Evolutionary conservation across 352 stramenopile genomes (phyloP), one percentile per base, ranked within the genome.

Genomic region (Pythium aquatile): DNA sequence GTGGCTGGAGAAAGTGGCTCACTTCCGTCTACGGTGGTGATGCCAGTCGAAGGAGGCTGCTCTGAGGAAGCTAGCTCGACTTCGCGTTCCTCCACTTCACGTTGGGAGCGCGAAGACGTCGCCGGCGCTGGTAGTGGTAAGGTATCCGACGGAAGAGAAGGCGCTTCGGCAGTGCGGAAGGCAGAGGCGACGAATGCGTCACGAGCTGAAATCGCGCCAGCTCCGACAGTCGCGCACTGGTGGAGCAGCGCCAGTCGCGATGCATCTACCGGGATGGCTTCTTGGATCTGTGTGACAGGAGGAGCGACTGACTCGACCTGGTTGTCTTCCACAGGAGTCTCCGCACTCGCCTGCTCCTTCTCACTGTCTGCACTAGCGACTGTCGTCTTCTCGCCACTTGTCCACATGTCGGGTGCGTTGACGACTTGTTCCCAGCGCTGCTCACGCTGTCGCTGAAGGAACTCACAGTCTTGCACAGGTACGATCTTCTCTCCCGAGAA

Each of bases 401-500:
- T 55, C 35, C 52, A 62, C 13, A 53, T 53, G 30, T 77, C 72
- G 0, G 70, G 69, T 5, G 60, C 29, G 42, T 90, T 85, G 3
- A 93, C 81, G 6, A 90, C 79, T 2, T 68, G 62, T 53, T 82
- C 81, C 83, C 83, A 91, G 6, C 83, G 81, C 40, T 81, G 73
- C 65, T 89, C 78, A 2, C 85, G 78, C 57, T 88, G 77, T 59
- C 73, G 73, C 49, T 79, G 78, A 1, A 93, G 55, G 59, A 89
- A 79, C 6, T 75, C 73, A 49, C 79, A 90, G 57, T 91, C 82
- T 61, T 88, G 70, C 5, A 81, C 65, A 2, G 79, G 70, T 1
- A 91, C 10, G 42, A 94, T 90, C 52, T 76, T 85, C 55, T 94
- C 85, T 7, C 84, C 85, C 3, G 81, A 91, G 40, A 88, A 94